phyloP scores from a whole-genome alignment of 805 yeast species.

The Kluyveromyces nonfermentans region DNA sequence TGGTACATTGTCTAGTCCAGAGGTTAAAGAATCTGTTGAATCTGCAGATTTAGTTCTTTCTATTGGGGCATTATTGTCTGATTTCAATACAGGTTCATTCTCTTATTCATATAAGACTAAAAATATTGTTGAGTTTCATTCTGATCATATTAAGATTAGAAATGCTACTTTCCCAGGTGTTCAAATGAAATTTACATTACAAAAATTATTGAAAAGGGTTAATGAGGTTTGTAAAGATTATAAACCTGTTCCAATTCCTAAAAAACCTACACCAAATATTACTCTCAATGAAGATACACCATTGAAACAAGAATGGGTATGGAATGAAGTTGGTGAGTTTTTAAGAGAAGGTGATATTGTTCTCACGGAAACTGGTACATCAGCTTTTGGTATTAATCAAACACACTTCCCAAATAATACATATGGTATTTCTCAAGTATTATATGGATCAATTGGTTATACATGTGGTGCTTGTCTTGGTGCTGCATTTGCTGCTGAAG shows the following conservation, averaged over 20 bases:
- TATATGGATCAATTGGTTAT: constrained; percentile 72
- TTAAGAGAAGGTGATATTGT: constrained; percentile 58
- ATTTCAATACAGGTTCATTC: constrained; percentile 85
- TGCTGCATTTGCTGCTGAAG: constrained; percentile 60
- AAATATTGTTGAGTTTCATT: constrained; percentile 71
- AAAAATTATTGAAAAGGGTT: constrained; percentile 33
- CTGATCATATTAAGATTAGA: constrained; percentile 62
- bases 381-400: constrained; percentile 62
- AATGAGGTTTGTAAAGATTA: constrained; percentile 34
- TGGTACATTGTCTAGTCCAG: constrained; percentile 70
- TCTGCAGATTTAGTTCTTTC: constrained; percentile 66
- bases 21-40: constrained; percentile 64
- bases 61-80: constrained; percentile 76
- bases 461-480: constrained; percentile 61
- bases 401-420: constrained; percentile 54
- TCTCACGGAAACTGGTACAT: constrained; percentile 66
- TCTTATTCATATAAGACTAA: constrained; percentile 66
- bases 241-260: constrained; percentile 48
- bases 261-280: constrained; percentile 36
- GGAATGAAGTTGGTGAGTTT: constrained; percentile 57
- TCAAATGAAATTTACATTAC: constrained; percentile 53
- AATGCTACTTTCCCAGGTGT: constrained; percentile 64
- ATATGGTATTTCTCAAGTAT: constrained; percentile 61
- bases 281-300: constrained; percentile 37
- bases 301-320: constrained; percentile 57